Conservation (phyloP, 495 filamentous ascomycete genomes). For the Paragyromitra xinjiangensis region DNA sequence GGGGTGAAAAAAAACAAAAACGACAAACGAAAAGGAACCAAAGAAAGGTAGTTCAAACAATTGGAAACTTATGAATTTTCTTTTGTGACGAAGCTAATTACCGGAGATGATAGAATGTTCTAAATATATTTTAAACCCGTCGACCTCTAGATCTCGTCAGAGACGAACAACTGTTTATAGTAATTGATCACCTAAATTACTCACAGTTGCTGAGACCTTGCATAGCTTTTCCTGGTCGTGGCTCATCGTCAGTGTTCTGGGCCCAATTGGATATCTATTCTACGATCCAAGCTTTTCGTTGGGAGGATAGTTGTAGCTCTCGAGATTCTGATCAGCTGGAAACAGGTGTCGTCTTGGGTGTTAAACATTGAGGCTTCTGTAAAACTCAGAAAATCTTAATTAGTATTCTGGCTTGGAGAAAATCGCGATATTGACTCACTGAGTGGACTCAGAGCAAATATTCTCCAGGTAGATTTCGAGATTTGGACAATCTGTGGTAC, state of each 20-base stretch:
- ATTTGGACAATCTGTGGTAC: conserved; percentile 28
- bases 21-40: background rate
- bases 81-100: conserved; percentile 15
- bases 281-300: conserved; percentile 11
- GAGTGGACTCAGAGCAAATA: conserved; percentile 24
- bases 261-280: conserved; percentile 16
- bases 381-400: conserved; percentile 10
- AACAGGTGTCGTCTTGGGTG: background rate
- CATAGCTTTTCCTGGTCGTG: background rate
- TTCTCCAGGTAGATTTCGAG: conserved; percentile 18
- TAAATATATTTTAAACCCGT: conserved; percentile 2
- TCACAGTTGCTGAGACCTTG: conserved; percentile 1
- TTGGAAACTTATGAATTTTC: background rate
- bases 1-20: background rate
- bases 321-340: conserved; percentile 41
- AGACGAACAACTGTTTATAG: conserved; percentile 2
- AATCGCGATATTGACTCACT: conserved; percentile 30
- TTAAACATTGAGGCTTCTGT: conserved; percentile 13
- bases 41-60: background rate
- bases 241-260: background rate
- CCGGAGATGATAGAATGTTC: conserved; percentile 6
- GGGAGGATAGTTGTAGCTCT: background rate
- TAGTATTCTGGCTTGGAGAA: conserved; percentile 9
- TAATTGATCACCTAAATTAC: conserved; percentile 12
- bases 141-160: conserved; percentile 3